Evolutionary conservation across 345 rosid species (phyloP), one percentile per base, ranked within the genome.

Genomic region (Citrus medica): DNA sequence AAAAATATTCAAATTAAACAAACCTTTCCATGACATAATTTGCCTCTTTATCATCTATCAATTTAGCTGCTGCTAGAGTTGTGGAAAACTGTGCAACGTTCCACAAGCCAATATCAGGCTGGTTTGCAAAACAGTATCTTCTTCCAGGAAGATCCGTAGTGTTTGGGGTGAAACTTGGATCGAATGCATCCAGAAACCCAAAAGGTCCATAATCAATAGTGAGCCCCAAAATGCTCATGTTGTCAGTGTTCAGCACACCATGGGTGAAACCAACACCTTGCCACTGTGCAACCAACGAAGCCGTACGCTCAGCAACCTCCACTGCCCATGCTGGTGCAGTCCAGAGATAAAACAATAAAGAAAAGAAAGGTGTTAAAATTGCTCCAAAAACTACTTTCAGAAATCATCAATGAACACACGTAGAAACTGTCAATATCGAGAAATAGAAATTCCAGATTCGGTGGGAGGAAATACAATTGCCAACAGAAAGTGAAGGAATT

Each of bases 181-280:
- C 99, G 84, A 96, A 96, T 64, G 98, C 97, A 85, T 96, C 99
- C 84, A 96, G 84, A 86, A 96, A 96, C 58, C 99, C 99, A 73
- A 96, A 96, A 3, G 99, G 99, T 68, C 98, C 99, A 79, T 96
- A 96, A 87, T 96, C 97, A 73, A 96, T 94, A 7, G 98, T 94
- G 65, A 91, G 95, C 67, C 99, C 99, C 78, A 94, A 87, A 81
- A 96, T 84, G 88, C 99, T 96, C 98, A 94, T 96, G 81, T 96
- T 96, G 83, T 94, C 99, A 5, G 98, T 96, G 89, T 96, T 96
- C 83, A 96, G 88, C 79, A 96, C 98, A 61, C 99, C 99, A 70
- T 96, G 99, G 22, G 98, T 94, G 86, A 96, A 96, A 66, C 99
- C 97, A 81, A 96, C 94, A 66, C 99, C 98, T 83, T 94, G 99